phyloP scores from a whole-genome alignment of 306 rosid species.

The Purshia tridentata region DNA sequence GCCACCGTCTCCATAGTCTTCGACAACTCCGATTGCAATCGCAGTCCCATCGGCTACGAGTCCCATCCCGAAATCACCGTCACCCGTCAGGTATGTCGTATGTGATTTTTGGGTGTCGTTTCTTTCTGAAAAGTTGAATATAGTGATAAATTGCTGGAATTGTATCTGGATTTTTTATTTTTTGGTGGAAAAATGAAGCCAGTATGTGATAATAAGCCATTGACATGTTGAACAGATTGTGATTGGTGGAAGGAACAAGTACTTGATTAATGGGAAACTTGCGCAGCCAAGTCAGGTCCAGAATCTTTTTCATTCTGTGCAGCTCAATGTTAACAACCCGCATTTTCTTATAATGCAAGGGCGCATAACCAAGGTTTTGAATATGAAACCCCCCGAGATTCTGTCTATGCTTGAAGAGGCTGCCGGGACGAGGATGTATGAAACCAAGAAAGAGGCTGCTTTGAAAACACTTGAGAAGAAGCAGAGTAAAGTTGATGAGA shows the following conservation, averaged over 20 bases:
- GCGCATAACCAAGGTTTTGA: slow-evolving; percentile 92
- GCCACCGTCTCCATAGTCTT: slow-evolving; percentile 88
- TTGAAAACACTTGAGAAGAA: slow-evolving; percentile 98
- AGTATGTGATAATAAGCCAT: neutral
- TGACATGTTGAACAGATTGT: slow-evolving; percentile 67
- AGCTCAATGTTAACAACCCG: slow-evolving; percentile 93
- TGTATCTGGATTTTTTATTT: neutral
- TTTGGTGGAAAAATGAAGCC: neutral
- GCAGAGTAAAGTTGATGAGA: slow-evolving; percentile 96
- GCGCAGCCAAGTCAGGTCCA: slow-evolving; percentile 98
- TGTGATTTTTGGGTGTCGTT: neutral
- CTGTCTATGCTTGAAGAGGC: slow-evolving; percentile 99
- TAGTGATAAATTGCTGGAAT: neutral
- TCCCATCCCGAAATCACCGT: slow-evolving; percentile 78
- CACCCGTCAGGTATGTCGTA: slow-evolving; percentile 72
- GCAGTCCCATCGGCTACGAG: slow-evolving; percentile 91
- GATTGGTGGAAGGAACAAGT: slow-evolving; percentile 96
- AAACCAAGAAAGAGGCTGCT: slow-evolving; percentile 94
- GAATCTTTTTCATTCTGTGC: slow-evolving; percentile 95
- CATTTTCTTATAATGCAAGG: slow-evolving; percentile 99
- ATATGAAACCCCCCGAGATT: slow-evolving; percentile 97
- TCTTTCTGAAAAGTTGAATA: neutral
- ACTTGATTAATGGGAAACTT: slow-evolving; percentile 92
- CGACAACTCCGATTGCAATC: slow-evolving; percentile 61
- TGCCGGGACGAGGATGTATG: slow-evolving; percentile 98